A percentile compares a stretch with the other conserved stretches of the same genome.
phyloP scores from a whole-genome alignment of 495 filamentous ascomycete species.

The Evansstolkia leycettana region DNA sequence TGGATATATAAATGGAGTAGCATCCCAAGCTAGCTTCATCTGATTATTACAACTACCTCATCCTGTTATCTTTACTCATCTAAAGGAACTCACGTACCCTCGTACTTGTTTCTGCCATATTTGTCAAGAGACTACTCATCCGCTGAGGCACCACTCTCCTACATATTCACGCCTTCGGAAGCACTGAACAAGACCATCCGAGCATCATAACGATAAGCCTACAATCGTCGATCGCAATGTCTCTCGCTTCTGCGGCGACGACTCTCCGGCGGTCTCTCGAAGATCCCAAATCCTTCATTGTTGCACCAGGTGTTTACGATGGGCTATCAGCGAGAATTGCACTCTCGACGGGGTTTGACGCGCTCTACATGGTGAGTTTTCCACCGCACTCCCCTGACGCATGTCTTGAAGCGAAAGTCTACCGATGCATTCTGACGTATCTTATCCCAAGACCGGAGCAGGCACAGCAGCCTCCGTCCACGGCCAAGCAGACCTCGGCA shows the following conservation, averaged over 20 bases:
- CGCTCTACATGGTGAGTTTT: slow-evolving; percentile 47
- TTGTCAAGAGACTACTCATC: too few relatives aligned
- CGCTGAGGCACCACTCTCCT: too few relatives aligned
- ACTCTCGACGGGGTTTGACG: slow-evolving; percentile 46
- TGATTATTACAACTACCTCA: too few relatives aligned
- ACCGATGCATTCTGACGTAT: slow-evolving; percentile 1
- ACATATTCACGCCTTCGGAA: too few relatives aligned
- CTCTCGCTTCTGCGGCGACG: slow-evolving; percentile 14
- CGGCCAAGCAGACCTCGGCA: slow-evolving; percentile 55
- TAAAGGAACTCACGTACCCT: too few relatives aligned
- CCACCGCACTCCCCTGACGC: background rate
- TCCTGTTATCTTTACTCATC: too few relatives aligned
- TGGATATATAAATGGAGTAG: too few relatives aligned
- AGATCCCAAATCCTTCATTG: slow-evolving; percentile 26
- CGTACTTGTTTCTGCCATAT: too few relatives aligned
- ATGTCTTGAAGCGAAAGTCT: background rate
- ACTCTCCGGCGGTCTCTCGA: slow-evolving; percentile 17
- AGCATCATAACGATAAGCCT: too few relatives aligned
- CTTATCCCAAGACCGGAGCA: slow-evolving; percentile 48
- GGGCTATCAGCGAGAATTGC: slow-evolving; percentile 55
- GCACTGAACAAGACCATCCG: too few relatives aligned
- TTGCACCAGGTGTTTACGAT: slow-evolving; percentile 58
- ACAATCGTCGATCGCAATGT: too few relatives aligned
- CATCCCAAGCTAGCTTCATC: too few relatives aligned
- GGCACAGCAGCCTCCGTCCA: slow-evolving; percentile 54